A percentile compares a stretch with the other conserved stretches of the same genome.
phyloP scores from a whole-genome alignment of 2,329 filamentous ascomycete species.

The Helotiales sp. region DNA sequence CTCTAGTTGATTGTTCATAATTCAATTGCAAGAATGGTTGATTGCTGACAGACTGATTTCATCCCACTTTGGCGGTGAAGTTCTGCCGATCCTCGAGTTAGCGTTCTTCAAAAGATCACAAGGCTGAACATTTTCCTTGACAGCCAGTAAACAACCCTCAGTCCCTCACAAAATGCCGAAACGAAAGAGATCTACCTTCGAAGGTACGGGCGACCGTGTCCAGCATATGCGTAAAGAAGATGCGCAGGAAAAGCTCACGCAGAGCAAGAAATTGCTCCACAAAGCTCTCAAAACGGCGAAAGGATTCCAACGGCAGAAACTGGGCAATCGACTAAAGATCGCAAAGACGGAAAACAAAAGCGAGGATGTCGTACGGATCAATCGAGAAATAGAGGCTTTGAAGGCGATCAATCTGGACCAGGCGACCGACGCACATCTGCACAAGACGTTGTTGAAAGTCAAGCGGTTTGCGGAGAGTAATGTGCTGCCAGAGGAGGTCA shows the following conservation, averaged over 20 bases:
- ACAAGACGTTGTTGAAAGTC: conserved; percentile 55
- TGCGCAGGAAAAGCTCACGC: conserved; percentile 56
- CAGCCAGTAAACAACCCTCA: not conserved
- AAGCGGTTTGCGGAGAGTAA: conserved; percentile 53
- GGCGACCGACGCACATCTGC: conserved; percentile 52
- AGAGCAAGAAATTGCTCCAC: conserved; percentile 63
- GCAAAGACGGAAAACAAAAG: conserved; percentile 50
- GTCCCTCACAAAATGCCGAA: conserved; percentile 55
- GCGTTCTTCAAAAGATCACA: conserved; percentile 1
- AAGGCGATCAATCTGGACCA: conserved; percentile 55
- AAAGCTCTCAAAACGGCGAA: conserved; percentile 74
- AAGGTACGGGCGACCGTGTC: conserved; percentile 34
- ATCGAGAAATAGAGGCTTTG: conserved; percentile 61
- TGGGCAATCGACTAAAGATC: conserved; percentile 62
- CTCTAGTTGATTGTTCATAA: not conserved
- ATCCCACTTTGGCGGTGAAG: conserved; percentile 8
- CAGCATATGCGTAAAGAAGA: conserved; percentile 44
- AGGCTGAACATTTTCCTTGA: conserved; percentile 29
- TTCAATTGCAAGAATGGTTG: not conserved
- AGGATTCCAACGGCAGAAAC: conserved; percentile 78
- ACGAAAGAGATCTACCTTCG: conserved; percentile 56
- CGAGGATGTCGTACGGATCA: conserved; percentile 62
- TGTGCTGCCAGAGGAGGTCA: conserved; percentile 48
- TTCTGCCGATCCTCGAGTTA: not conserved
- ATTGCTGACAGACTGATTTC: not conserved